Evolutionary conservation across 371 early-diverging fungal genomes (phyloP).

Genomic region (Lichtheimia corymbifera): DNA sequence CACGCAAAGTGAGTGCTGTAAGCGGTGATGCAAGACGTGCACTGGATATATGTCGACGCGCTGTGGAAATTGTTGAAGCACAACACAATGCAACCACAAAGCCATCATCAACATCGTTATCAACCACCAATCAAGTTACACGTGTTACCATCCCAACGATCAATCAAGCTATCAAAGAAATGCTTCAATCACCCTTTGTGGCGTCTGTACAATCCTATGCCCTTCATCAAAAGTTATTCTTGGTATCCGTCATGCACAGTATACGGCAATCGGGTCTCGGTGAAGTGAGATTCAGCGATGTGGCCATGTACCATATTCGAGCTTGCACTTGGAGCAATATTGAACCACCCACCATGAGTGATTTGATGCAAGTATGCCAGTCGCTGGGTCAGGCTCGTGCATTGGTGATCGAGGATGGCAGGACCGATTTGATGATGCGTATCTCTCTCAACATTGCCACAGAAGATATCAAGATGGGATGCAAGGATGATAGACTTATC

Average conservation of each 20-base stretch:
- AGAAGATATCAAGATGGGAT: conserved; percentile 79
- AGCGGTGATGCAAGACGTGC: conserved; percentile 98
- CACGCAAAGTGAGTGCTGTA: conserved; percentile 93
- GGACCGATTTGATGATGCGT: conserved; percentile 71
- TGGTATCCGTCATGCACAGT: conserved; percentile 69
- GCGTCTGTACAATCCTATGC: conserved; percentile 73
- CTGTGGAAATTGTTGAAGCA: conserved; percentile 82
- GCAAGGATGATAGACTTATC: conserved; percentile 65
- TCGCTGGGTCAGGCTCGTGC: conserved; percentile 69
- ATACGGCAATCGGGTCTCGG: conserved; percentile 68
- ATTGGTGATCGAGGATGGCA: conserved; percentile 67
- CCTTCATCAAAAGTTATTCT: conserved; percentile 82
- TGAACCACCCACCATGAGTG: conserved; percentile 62
- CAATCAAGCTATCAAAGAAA: conserved; percentile 79
- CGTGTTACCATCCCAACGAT: conserved; percentile 79
- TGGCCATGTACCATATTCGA: conserved; percentile 50
- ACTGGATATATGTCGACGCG: conserved; percentile 91
- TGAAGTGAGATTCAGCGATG: conserved; percentile 79
- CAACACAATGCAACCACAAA: conserved; percentile 16
- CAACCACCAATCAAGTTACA: background rate
- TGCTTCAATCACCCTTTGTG: conserved; percentile 79
- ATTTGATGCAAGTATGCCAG: conserved; percentile 67
- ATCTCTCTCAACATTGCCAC: conserved; percentile 69
- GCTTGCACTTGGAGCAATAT: conserved; percentile 69
- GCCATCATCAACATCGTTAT: too few species aligned